phyloP scores from a whole-genome alignment of 83 land plant species.

The Thuja plicata region DNA sequence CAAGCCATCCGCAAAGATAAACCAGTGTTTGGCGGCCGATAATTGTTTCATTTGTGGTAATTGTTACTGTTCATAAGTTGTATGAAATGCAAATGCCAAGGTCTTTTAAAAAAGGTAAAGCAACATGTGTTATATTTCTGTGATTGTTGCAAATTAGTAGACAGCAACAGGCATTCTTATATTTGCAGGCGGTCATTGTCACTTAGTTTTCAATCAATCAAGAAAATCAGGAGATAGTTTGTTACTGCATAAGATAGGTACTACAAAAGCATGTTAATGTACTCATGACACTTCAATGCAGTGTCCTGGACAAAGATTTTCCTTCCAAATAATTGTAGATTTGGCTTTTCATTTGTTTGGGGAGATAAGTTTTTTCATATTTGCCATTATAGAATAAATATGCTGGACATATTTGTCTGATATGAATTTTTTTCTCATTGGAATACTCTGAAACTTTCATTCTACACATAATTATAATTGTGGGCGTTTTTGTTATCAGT shows the following conservation, averaged over 20 bases:
- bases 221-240: background rate
- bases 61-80: background rate
- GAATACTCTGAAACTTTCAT: background rate
- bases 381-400: background rate
- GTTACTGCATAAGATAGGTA: background rate
- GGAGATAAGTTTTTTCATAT: background rate
- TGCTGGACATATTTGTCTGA: background rate
- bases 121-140: background rate
- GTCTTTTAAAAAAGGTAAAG: background rate
- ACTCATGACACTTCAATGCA: background rate
- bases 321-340: background rate
- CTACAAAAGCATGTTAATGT: background rate
- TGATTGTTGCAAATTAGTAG: background rate
- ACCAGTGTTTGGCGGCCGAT: conserved; percentile 56
- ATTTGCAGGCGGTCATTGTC: background rate
- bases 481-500: background rate
- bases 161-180: background rate
- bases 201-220: background rate
- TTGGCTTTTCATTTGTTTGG: background rate
- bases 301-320: background rate
- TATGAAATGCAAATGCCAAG: background rate
- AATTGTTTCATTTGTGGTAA: conserved; percentile 12
- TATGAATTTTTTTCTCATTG: background rate
- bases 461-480: background rate
- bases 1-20: conserved; percentile 76